These are phyloP conservation scores for Huntiella savannae DNA, from an alignment of 2,329 filamentous ascomycete genomes.

Conservation along the genomic window DNA sequence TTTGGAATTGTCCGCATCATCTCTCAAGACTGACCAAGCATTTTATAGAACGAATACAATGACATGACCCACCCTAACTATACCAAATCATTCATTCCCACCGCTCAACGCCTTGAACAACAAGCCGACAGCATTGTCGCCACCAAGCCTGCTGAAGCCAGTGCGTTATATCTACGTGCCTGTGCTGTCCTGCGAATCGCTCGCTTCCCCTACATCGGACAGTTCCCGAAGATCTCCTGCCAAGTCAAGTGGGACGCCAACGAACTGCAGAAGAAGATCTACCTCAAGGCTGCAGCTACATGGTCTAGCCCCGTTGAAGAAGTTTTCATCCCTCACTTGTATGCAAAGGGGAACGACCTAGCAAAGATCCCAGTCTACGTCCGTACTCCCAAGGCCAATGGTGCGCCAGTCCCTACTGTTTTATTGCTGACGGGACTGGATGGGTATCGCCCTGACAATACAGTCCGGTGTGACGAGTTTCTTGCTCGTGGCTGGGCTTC, in stretches of 20 bases:
- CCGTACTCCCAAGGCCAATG: conserved; percentile 32
- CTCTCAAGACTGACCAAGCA: background rate
- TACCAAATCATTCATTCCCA: conserved; percentile 42
- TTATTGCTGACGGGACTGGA: conserved; percentile 43
- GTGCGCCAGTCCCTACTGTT: conserved; percentile 25
- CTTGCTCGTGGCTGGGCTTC: conserved; percentile 41
- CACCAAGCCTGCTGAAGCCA: conserved; percentile 33
- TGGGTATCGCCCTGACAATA: conserved; percentile 45
- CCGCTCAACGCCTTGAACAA: conserved; percentile 35
- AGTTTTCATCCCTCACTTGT: conserved; percentile 38
- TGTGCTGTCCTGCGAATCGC: conserved; percentile 57
- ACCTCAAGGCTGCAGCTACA: conserved; percentile 33
- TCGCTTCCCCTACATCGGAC: conserved; percentile 42
- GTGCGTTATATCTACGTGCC: conserved; percentile 47
- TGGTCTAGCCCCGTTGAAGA: conserved; percentile 44
- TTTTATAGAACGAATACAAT: conserved; percentile 32
- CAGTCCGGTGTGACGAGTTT: conserved; percentile 40
- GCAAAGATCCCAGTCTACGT: conserved; percentile 43
- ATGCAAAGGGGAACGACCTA: conserved; percentile 31
- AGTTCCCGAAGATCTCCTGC: conserved; percentile 21
- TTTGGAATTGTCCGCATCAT: background rate
- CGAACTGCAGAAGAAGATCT: conserved; percentile 43
- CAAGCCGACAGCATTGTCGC: conserved; percentile 31
- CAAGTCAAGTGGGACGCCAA: conserved; percentile 41
- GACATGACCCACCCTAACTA: conserved; percentile 48